phyloP scores from a whole-genome alignment of 306 rosid genomes.

The Ochetophila trinervis region DNA sequence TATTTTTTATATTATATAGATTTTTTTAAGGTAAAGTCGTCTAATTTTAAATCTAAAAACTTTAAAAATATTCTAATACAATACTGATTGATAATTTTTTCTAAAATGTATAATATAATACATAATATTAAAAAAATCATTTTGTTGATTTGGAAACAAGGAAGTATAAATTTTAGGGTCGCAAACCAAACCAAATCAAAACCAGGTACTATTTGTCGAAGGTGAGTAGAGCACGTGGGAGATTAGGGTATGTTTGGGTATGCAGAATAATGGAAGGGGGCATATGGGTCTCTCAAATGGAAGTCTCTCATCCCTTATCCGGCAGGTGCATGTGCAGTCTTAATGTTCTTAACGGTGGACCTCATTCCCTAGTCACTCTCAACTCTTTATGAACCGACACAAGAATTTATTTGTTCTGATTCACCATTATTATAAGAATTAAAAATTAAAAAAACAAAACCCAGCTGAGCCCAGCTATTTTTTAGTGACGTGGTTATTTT shows the following conservation, averaged over 20 bases:
- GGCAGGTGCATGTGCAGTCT: slow-evolving; percentile 58
- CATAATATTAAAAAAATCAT: too few species aligned
- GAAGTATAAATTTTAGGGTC: background rate
- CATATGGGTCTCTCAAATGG: slow-evolving; percentile 10
- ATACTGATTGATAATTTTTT: too few species aligned
- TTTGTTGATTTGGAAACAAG: too few species aligned
- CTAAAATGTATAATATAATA: too few species aligned
- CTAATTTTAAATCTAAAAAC: too few species aligned
- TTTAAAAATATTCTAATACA: too few species aligned
- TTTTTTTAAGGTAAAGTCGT: too few species aligned
- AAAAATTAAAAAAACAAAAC: slow-evolving; percentile 3
- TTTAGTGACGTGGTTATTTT: slow-evolving; percentile 11
- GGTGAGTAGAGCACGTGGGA: background rate
- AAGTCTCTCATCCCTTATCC: slow-evolving; percentile 1
- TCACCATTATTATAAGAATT: slow-evolving; percentile 8
- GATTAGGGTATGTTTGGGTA: slow-evolving; percentile 4
- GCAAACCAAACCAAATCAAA: background rate
- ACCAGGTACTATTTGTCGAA: background rate
- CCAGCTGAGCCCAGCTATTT: slow-evolving; percentile 4
- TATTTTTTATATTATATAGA: too few species aligned
- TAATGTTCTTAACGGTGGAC: slow-evolving; percentile 55
- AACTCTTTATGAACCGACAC: slow-evolving; percentile 37
- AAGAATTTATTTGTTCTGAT: slow-evolving; percentile 28
- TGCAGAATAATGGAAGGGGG: slow-evolving; percentile 10
- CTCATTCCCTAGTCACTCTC: slow-evolving; percentile 46